These are phyloP conservation scores for Ochromonas danica DNA, from an alignment of 108 stramenopile species.

Conservation along the genomic window DNA sequence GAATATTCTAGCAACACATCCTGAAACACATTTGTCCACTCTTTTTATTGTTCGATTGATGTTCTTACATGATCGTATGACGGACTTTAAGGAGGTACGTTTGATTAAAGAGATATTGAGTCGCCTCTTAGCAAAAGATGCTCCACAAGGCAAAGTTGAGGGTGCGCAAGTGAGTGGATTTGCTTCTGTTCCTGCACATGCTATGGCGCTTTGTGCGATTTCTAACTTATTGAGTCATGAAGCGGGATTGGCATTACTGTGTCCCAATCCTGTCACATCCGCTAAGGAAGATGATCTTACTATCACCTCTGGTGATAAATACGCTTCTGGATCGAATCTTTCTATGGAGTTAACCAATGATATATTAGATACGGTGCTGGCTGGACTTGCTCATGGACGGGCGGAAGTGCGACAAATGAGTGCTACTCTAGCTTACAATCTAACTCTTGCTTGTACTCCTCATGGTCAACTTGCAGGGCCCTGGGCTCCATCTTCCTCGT, in stretches of 20 bases:
- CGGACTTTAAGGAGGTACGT: background rate
- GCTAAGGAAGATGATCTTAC: too few species aligned
- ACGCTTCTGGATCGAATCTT: too few species aligned
- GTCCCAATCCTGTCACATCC: too few species aligned
- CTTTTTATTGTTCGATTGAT: constrained; percentile 7
- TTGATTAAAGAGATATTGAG: background rate
- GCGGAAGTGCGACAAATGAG: constrained; percentile 26
- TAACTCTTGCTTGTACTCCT: constrained; percentile 18
- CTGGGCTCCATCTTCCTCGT: too few species aligned
- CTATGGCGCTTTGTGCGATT: background rate
- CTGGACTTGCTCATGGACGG: background rate
- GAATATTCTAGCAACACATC: background rate
- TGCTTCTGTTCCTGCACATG: background rate
- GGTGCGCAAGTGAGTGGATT: background rate
- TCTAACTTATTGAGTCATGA: constrained; percentile 4
- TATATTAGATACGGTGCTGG: background rate
- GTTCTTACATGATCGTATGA: background rate
- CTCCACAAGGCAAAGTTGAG: too few species aligned
- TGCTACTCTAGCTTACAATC: constrained; percentile 8
- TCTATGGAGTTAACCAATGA: background rate
- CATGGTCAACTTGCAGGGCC: too few species aligned
- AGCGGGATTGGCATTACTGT: background rate
- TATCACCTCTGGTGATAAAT: too few species aligned
- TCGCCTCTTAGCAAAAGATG: background rate
- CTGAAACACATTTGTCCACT: background rate